These are phyloP conservation scores for Massariosphaeria phaeospora DNA, from an alignment of 495 filamentous ascomycete genomes.

Conservation along the genomic window DNA sequence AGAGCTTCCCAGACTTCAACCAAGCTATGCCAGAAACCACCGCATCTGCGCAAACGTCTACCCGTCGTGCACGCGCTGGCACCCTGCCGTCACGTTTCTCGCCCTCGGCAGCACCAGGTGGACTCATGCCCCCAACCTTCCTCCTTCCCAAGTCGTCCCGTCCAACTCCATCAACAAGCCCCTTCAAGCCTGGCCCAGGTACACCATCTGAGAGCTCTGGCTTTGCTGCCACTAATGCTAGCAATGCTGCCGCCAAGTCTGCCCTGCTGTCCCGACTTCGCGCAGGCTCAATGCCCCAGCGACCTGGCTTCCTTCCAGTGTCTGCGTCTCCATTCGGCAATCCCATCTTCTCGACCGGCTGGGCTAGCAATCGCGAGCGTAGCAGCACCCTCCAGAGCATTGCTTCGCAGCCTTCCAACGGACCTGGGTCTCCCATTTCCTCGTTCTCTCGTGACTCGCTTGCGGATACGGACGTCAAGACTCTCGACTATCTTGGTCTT, in stretches of 20 bases:
- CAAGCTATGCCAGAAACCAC: conserved; percentile 48
- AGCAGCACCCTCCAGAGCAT: conserved; percentile 84
- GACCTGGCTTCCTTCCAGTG: conserved; percentile 56
- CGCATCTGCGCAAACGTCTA: conserved; percentile 50
- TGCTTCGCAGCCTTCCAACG: conserved; percentile 64
- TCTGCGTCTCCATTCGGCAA: conserved; percentile 74
- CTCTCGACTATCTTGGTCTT: conserved; percentile 90
- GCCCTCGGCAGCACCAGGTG: conserved; percentile 41
- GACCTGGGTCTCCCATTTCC: conserved; percentile 80
- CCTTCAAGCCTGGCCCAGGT: conserved; percentile 75
- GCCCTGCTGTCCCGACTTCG: conserved; percentile 79
- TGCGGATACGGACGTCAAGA: conserved; percentile 83
- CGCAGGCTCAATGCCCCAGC: conserved; percentile 93
- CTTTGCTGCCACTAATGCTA: conserved; percentile 44
- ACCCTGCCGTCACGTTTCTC: conserved; percentile 95
- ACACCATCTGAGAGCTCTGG: conserved; percentile 54
- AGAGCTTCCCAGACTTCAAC: conserved; percentile 88
- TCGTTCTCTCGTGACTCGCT: conserved; percentile 85
- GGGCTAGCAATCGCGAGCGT: conserved; percentile 69
- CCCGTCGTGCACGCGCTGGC: conserved; percentile 78
- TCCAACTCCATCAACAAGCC: conserved; percentile 85
- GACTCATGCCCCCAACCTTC: conserved; percentile 58
- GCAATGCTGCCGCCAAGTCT: conserved; percentile 57
- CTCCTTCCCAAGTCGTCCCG: conserved; percentile 76
- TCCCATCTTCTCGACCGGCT: conserved; percentile 82